phyloP scores from a whole-genome alignment of 2,329 filamentous ascomycete species.

The Cercospora brassicicola region DNA sequence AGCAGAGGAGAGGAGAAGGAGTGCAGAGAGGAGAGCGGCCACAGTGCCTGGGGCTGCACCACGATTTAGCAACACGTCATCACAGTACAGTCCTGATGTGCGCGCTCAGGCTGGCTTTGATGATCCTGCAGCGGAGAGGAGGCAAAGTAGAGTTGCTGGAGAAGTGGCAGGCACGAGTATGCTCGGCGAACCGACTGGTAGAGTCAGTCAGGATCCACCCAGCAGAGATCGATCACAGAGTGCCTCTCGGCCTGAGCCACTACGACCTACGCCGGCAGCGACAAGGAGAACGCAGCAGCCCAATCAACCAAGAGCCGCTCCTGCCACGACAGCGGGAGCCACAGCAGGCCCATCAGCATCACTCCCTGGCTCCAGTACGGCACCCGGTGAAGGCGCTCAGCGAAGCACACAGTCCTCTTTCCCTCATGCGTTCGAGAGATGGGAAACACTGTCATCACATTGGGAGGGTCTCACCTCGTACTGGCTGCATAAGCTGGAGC shows the following conservation, averaged over 20 bases:
- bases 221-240: constrained; percentile 26
- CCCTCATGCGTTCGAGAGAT: constrained; percentile 94
- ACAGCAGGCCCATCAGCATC: constrained; percentile 24
- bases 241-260: constrained; percentile 27
- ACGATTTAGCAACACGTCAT: constrained; percentile 31
- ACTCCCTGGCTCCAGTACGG: constrained; percentile 18
- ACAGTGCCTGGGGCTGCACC: constrained; percentile 28
- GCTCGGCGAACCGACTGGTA: constrained; percentile 37
- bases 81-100: constrained; percentile 35
- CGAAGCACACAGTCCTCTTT: constrained; percentile 64
- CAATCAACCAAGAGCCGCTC: constrained; percentile 25
- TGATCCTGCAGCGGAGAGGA: constrained; percentile 27
- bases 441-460: constrained; percentile 94
- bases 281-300: constrained; percentile 30
- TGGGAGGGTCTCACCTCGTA: constrained; percentile 98
- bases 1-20: constrained; percentile 51
- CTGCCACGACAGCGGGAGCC: constrained; percentile 23
- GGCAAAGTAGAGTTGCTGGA: constrained; percentile 29
- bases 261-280: constrained; percentile 24
- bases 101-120: constrained; percentile 28
- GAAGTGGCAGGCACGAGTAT: constrained; percentile 37
- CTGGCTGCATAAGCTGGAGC: constrained; percentile 90
- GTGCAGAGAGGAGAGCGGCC: constrained; percentile 62
- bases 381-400: constrained; percentile 25
- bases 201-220: constrained; percentile 28